Base-by-base conservation (phyloP, 495 filamentous ascomycete genomes). In the Daldinia loculata region DNA sequence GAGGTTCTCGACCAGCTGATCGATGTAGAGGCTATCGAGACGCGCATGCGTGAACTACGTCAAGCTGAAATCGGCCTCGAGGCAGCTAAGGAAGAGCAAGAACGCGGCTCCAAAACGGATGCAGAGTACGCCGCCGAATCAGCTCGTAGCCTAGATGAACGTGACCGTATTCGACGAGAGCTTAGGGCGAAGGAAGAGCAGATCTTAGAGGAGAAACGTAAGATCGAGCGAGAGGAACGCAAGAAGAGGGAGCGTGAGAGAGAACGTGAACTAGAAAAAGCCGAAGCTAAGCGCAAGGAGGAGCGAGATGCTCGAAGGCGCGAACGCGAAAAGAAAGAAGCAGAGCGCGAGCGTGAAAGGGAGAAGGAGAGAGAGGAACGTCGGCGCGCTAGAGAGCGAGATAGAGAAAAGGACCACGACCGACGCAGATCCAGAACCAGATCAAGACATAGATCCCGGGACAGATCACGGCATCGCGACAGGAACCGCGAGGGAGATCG, bases 51-150 rank as follows among this genome's bases (percentile, higher is more conserved):
- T 36, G 87, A 90, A 9, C 84, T 93, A 15, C 85, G 94, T 43
- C 80, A 84, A 26, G 83, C 85, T 15, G 94, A 97, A 67, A 87
- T 96, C 63, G 94, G 94, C 9, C 86, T 89, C 14, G 92, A 91
- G 41, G 83, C 81, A 3, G 92, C 93, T 14, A 81, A 81, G 3
- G 85, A 89, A 64, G 94, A 97, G 75, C 81, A 89, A 63, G 69
- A 79, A 26, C 84, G 86, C 27, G 94, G 94, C 3, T 86, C 87
- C 67, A 97, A 93, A 77, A 93, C 90, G 6, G 93, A 97, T 69
- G 90, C 90, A 51, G 91, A 94, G 59, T 97, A 95, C 73, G 91
- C 89, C 14, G 82, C 83, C 38, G 88, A 93, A 66, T 88, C 92
- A 1, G 88, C 87, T n/a, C 82, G 78, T n/a, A 87, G 89, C 63